Evolutionary conservation across 257 asterid species (phyloP).

Genomic region (Nicotiana obtusifolia): DNA sequence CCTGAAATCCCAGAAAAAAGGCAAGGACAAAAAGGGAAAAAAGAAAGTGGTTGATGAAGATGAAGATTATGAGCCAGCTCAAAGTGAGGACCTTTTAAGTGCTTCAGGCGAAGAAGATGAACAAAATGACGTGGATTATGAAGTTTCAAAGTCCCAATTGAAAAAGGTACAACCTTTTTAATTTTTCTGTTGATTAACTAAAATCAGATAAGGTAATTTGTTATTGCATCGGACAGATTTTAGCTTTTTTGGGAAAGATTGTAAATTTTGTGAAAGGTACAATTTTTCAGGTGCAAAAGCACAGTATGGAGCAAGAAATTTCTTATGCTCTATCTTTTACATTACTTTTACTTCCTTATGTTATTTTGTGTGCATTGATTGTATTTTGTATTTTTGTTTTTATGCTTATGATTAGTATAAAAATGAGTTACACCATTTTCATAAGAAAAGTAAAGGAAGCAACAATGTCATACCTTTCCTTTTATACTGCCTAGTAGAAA

Average conservation of each 20-base stretch:
- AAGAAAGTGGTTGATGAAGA: constrained; percentile 52
- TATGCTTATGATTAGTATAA: not conserved
- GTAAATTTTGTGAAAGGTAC: not conserved
- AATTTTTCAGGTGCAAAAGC: not conserved
- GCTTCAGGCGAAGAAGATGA: constrained; percentile 53
- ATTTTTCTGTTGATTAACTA: not conserved
- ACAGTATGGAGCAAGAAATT: not conserved
- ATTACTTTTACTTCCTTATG: not conserved
- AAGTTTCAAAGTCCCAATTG: constrained; percentile 33
- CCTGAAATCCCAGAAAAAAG: constrained; percentile 32
- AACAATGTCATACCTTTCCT: not conserved
- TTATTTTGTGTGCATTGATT: not conserved
- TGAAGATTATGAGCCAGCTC: constrained; percentile 69
- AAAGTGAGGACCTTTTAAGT: constrained; percentile 38
- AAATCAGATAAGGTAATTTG: not conserved
- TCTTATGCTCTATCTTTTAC: not conserved
- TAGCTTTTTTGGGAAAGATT: not conserved
- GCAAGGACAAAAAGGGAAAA: constrained; percentile 48
- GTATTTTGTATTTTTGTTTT: not conserved
- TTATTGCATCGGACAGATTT: not conserved
- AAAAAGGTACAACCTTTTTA: constrained; percentile 38
- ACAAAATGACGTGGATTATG: not conserved
- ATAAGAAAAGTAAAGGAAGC: not conserved
- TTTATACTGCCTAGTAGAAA: not conserved
- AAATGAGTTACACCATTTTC: not conserved